Conservation (phyloP, 1,284 basidiomycete genomes). For the Cryptococcus sp. region DNA sequence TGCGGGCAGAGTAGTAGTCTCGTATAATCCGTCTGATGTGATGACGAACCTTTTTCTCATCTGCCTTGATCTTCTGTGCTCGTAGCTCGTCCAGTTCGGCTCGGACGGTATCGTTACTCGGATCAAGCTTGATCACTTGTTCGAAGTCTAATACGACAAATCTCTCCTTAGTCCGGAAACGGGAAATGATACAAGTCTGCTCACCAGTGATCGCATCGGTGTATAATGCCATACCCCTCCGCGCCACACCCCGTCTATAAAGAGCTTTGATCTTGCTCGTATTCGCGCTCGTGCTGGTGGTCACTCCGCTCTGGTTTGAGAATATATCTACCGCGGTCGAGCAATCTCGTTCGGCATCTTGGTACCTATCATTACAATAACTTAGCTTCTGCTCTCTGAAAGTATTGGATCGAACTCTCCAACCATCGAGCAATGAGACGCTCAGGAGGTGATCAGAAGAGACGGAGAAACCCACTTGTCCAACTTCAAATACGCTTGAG, state of each 20-base stretch:
- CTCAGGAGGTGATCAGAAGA: no score
- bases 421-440: no score
- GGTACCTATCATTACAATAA: constrained; percentile 28
- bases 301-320: no score
- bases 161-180: background rate
- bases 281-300: constrained; percentile 11
- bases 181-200: background rate
- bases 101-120: constrained; percentile 32
- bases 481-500: constrained; percentile 51
- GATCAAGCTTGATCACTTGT: constrained; percentile 29
- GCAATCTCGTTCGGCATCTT: constrained; percentile 50
- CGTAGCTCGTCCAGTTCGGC: constrained; percentile 38
- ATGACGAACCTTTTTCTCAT: no score
- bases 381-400: background rate
- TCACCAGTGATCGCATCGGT: constrained; percentile 36
- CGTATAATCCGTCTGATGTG: no score
- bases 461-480: constrained; percentile 41
- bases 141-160: constrained; percentile 28
- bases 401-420: no score
- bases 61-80: constrained; percentile 1
- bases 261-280: constrained; percentile 46
- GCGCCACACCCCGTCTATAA: constrained; percentile 44
- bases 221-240: constrained; percentile 33
- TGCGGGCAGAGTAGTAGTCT: no score
- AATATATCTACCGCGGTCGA: constrained; percentile 30